These are phyloP conservation scores for Agapanthus africanus DNA, from an alignment of 106 monocot genomes.

Conservation along the genomic window DNA sequence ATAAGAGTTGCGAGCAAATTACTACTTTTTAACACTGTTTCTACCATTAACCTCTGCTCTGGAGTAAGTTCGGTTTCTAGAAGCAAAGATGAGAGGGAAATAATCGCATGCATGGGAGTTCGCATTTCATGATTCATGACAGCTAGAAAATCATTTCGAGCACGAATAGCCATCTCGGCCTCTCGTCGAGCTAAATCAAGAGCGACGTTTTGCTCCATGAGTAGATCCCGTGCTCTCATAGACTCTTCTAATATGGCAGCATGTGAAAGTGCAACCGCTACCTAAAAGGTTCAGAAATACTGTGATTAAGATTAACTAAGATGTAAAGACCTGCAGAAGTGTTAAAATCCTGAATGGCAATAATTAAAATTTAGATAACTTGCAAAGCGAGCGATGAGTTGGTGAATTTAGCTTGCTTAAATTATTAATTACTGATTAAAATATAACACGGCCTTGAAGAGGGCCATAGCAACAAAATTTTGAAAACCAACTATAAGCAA, in stretches of 20 bases:
- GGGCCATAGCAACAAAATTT: no score
- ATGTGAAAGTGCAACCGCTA: constrained; percentile 97
- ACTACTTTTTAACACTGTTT: constrained; percentile 79
- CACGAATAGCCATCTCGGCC: constrained; percentile 89
- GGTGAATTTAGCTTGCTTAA: no score
- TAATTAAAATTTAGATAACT: no score
- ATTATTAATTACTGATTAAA: no score
- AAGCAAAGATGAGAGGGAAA: constrained; percentile 69
- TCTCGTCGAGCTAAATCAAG: constrained; percentile 81
- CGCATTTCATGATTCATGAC: constrained; percentile 98
- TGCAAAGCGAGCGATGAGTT: no score
- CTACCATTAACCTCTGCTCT: constrained; percentile 82
- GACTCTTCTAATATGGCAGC: constrained; percentile 97
- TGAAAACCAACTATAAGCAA: no score
- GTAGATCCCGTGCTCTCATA: constrained; percentile 84
- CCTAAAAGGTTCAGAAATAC: constrained; percentile 31
- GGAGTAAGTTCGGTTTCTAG: constrained; percentile 79
- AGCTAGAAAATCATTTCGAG: constrained; percentile 89
- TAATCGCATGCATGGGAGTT: constrained; percentile 79
- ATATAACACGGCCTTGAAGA: no score
- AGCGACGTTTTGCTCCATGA: constrained; percentile 93
- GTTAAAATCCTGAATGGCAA: no score
- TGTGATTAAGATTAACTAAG: no score
- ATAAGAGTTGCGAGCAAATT: constrained; percentile 81
- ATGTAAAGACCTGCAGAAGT: background rate